Evolutionary conservation across 306 rosid genomes (phyloP), one percentile per base, ranked within the genome.

Genomic region (Cyamopsis tetragonoloba): DNA sequence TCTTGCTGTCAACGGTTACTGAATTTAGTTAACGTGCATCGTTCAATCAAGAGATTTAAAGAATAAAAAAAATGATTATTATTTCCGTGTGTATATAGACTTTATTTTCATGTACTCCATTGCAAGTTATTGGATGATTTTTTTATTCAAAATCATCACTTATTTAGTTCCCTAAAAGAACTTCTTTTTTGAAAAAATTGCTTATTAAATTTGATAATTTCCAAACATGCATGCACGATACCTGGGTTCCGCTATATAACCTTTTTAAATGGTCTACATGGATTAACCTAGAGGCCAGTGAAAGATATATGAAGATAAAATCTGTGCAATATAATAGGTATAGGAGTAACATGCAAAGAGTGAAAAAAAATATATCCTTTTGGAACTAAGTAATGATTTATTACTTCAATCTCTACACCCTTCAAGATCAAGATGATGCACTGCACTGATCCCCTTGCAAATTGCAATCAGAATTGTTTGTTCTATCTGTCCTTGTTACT

Each of bases 401-500:
- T 38, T 31, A 49, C 13, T 12, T 28, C 56, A 62, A 42, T 54
- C 18, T 27, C 35, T 43, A 26, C 12, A 50, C 18, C 23, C 15
- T 41, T 49, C 27, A 26, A 22, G 66, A 69, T 37, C 41, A 53
- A n/a, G n/a, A n/a, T n/a, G n/a, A n/a, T n/a, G n/a, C n/a, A n/a
- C n/a, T 54, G 65, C 55, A 15, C 30, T 12, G 3, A 39, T 31
- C 28, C 35, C 5, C 14, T n/a, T n/a, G n/a, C n/a, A n/a, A n/a
- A n/a, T 32, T 31, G 4, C 7, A 3, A 34, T 58, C 10, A 28
- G 19, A 62, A 51, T 14, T 53, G 54, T 66, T 18, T 27, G 26
- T n/a, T n/a, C n/a, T 32, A 54, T 64, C 59, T 13, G 20, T 64
- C 12, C 28, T 43, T 24, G 41, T 34, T 67, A 65, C n/a, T 64